phyloP scores from a whole-genome alignment of 1,284 basidiomycete genomes.

The Cryptococcus sp. region DNA sequence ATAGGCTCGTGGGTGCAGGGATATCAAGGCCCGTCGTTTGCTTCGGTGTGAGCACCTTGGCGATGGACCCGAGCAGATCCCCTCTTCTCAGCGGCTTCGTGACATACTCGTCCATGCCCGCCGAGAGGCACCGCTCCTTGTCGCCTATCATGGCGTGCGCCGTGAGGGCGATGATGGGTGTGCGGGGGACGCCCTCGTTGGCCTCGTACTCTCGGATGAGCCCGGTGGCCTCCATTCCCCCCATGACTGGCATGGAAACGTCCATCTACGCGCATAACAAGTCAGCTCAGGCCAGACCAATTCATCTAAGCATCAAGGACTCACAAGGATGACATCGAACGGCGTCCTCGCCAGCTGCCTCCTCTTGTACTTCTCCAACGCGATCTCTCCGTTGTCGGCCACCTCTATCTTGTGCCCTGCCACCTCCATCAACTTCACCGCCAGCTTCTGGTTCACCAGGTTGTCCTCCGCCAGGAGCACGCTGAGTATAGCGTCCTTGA shows the following conservation, averaged over 20 bases:
- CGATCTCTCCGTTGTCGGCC: conserved; percentile 86
- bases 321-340: conserved; percentile 80
- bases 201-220: conserved; percentile 66
- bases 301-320: conserved; percentile 34
- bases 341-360: conserved; percentile 53
- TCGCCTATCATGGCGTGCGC: conserved; percentile 82
- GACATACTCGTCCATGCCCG: conserved; percentile 61
- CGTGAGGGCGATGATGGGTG: conserved; percentile 93
- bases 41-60: conserved; percentile 36
- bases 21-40: background rate
- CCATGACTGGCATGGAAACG: conserved; percentile 90
- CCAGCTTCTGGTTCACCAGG: conserved; percentile 87
- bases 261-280: conserved; percentile 69
- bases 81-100: conserved; percentile 51
- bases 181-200: conserved; percentile 65
- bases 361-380: conserved; percentile 47
- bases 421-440: conserved; percentile 94
- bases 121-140: conserved; percentile 84
- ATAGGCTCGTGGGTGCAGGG: background rate
- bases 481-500: conserved; percentile 84
- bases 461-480: conserved; percentile 99
- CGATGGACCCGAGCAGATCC: conserved; percentile 47
- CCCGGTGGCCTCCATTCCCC: conserved; percentile 55
- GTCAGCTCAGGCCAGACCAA: background rate
- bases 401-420: conserved; percentile 96